These are phyloP conservation scores for Elsinoe arachidis DNA, from an alignment of 2,329 filamentous ascomycete genomes.

Conservation along the genomic window DNA sequence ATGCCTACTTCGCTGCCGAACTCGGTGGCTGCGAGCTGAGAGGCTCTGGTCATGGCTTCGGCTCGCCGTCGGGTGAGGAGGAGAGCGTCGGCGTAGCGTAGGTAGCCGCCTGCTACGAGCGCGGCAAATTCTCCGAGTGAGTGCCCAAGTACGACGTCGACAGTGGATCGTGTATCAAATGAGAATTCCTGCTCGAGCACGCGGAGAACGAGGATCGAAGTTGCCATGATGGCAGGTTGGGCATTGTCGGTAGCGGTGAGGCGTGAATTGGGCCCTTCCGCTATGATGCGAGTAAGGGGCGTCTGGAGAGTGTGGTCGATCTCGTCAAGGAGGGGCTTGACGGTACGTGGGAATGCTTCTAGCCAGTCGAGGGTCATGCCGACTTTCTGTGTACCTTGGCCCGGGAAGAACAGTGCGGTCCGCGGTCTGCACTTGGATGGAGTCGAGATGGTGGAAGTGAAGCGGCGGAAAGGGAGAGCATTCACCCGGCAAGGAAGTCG, in stretches of 20 bases:
- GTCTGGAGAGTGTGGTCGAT: slow-evolving; percentile 70
- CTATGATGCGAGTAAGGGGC: slow-evolving; percentile 69
- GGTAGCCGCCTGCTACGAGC: slow-evolving; percentile 72
- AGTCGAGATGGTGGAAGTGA: neutral
- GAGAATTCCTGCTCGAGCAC: slow-evolving; percentile 79
- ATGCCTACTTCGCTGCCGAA: slow-evolving; percentile 83
- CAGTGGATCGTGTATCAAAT: slow-evolving; percentile 60
- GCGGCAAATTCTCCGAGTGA: slow-evolving; percentile 91
- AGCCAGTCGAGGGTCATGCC: slow-evolving; percentile 58
- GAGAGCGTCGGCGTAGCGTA: slow-evolving; percentile 69
- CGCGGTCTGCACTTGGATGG: slow-evolving; percentile 11
- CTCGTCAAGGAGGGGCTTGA: slow-evolving; percentile 69
- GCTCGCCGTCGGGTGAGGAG: slow-evolving; percentile 68
- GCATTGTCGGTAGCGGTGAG: slow-evolving; percentile 80
- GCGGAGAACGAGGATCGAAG: slow-evolving; percentile 78
- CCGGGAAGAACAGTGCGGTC: slow-evolving; percentile 33
- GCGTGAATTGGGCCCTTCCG: slow-evolving; percentile 64
- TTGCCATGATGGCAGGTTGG: slow-evolving; percentile 94
- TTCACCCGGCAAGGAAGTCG: neutral
- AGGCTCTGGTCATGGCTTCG: slow-evolving; percentile 74
- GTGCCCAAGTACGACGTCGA: slow-evolving; percentile 81
- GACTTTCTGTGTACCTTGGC: slow-evolving; percentile 30
- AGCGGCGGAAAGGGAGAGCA: neutral
- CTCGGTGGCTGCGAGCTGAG: slow-evolving; percentile 53
- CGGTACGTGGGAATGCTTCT: slow-evolving; percentile 71